Evolutionary conservation across 2,329 filamentous ascomycete genomes (phyloP), one percentile per base, ranked within the genome.

Genomic region (Ceratocystis smalleyi): DNA sequence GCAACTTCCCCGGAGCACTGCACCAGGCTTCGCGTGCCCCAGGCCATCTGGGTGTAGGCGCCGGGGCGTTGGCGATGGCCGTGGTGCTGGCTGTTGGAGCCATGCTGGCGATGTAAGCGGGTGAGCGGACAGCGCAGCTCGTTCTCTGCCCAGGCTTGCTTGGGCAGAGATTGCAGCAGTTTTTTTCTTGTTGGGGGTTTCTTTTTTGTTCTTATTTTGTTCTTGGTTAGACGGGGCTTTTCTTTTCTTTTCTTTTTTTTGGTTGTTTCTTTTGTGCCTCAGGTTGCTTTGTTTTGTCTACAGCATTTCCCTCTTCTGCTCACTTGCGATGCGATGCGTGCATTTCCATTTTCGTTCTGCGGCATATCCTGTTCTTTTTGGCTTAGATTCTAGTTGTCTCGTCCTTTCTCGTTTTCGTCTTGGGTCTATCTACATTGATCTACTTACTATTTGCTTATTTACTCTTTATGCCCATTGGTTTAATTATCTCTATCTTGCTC

Each of bases 1-100:
- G 75, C 67, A 77, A 76, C 64, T 76, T 66, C 43, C 66, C 66
- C 1, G 63, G 62, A 8, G 65, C 65, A 3, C 51, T 66, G 59
- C 65, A 66, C 15, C 65, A 66, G 59, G 65, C 65, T 1, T 66
- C 64, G 61, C 24, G 5, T 2, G 60, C 17, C 22, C 40, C 49
- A 5, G 8, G 6, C 22, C 17, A 24, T 1, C 17, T 32, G 17
- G 54, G 19, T 2, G 27, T 64, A n/a, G 62, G 40, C 43, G 30
- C 5, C 15, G 57, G 59, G n/a, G 43, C 24, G 8, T 19, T 62
- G 64, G 61, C n/a, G 43, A 24, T 24, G n/a, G 43, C 19, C 5
- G 5, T 63, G 32, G 27, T 57, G 27, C 19, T 51, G 27, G 43
- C 22, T 5, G 43, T 35, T 27, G 24, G 17, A 32, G 19, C 17